Conservation (phyloP, 2,329 filamentous ascomycete genomes). For the Mycosphaerelloides madeirae region DNA sequence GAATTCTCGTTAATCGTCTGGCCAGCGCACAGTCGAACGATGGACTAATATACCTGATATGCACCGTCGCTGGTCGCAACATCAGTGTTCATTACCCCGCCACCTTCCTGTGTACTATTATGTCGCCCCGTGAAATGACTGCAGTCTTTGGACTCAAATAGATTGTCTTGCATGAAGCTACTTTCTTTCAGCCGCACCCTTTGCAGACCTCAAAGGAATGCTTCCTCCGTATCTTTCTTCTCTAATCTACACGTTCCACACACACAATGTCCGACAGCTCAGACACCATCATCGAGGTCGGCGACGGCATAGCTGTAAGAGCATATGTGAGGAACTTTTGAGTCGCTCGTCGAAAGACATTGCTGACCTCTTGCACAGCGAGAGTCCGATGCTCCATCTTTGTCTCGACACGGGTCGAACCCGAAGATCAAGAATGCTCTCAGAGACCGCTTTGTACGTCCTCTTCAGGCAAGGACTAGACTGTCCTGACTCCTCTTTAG, state of each 20-base stretch:
- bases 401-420: constrained; percentile 29
- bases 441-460: constrained; percentile 31
- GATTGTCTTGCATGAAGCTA: neutral
- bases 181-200: neutral
- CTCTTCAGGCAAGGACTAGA: neutral
- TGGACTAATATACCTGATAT: too few species aligned
- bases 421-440: constrained; percentile 35
- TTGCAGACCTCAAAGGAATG: too few species aligned
- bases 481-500: constrained; percentile 2
- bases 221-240: neutral
- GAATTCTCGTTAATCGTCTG: too few species aligned
- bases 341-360: too few species aligned
- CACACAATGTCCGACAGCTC: neutral
- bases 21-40: too few species aligned
- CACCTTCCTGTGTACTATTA: too few species aligned
- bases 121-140: too few species aligned
- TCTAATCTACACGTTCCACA: neutral
- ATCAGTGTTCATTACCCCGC: too few species aligned
- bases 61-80: too few species aligned
- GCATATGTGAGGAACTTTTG: constrained; percentile 1
- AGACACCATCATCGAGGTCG: constrained; percentile 7
- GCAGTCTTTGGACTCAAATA: neutral
- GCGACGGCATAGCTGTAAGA: constrained; percentile 5
- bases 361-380: constrained; percentile 16
- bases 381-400: constrained; percentile 28